phyloP scores from a whole-genome alignment of 1,139 yeast species.

The Saccharomyces hybrid region DNA sequence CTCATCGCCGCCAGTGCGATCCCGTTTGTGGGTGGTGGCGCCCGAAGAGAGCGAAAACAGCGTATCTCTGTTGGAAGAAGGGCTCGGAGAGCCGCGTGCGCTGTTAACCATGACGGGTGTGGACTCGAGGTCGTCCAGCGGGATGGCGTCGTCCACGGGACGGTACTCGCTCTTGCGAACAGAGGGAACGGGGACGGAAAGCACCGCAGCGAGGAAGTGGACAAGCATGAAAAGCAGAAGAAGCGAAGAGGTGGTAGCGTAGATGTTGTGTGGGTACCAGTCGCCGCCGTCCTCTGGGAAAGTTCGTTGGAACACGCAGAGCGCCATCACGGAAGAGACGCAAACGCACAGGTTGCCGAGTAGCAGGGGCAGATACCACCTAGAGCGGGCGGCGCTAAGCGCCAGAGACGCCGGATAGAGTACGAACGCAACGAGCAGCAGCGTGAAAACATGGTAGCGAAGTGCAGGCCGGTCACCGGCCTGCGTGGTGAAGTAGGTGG shows the following conservation, averaged over 20 bases:
- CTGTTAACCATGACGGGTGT: slow-evolving; percentile 12
- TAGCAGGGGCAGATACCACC: slow-evolving; percentile 52
- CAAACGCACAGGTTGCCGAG: slow-evolving; percentile 43
- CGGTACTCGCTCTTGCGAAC: slow-evolving; percentile 33
- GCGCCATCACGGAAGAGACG: slow-evolving; percentile 47
- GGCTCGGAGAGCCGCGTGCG: slow-evolving; percentile 5
- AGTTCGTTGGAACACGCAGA: slow-evolving; percentile 52
- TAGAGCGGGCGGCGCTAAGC: slow-evolving; percentile 51
- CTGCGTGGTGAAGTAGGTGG: slow-evolving; percentile 60
- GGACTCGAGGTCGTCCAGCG: slow-evolving; percentile 18
- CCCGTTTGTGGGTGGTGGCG: not conserved
- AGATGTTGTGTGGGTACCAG: slow-evolving; percentile 72
- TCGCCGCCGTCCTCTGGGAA: slow-evolving; percentile 49
- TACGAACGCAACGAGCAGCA: slow-evolving; percentile 43
- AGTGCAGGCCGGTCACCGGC: slow-evolving; percentile 44
- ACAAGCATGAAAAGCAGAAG: slow-evolving; percentile 45
- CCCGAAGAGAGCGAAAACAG: not conserved
- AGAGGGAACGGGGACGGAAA: slow-evolving; percentile 24
- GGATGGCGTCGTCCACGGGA: slow-evolving; percentile 26
- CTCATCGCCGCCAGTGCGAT: not conserved
- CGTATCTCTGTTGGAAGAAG: not conserved
- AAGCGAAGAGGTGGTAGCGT: slow-evolving; percentile 57
- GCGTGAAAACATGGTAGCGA: slow-evolving; percentile 47
- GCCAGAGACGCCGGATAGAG: slow-evolving; percentile 67
- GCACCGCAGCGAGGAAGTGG: slow-evolving; percentile 50